These are phyloP conservation scores for Zanthoxylum bungeanum DNA, from an alignment of 345 rosid genomes.

Conservation along the genomic window DNA sequence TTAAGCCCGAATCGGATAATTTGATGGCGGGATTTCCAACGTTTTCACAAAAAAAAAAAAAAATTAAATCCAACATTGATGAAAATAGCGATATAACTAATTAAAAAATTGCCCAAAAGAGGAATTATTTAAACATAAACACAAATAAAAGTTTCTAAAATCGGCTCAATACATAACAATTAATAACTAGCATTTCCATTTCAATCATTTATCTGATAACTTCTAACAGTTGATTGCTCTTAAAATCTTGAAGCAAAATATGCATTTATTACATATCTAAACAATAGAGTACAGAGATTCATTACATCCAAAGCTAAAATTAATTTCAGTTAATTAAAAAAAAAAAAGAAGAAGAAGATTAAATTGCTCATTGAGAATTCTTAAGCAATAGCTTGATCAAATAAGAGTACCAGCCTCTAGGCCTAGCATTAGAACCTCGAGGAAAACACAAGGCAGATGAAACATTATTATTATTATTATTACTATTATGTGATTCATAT, in stretches of 20 bases:
- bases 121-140: background rate
- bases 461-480: no score
- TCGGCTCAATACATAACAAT: background rate
- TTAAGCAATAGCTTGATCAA: slow-evolving; percentile 37
- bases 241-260: background rate
- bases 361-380: background rate
- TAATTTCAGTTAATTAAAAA: no score
- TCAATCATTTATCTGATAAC: background rate
- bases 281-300: background rate
- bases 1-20: no score
- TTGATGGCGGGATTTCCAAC: no score
- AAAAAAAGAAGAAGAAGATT: no score
- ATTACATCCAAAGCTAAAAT: background rate
- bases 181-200: no score
- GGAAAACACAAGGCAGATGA: slow-evolving; percentile 30
- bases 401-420: slow-evolving; percentile 41
- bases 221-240: background rate
- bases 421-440: slow-evolving; percentile 23
- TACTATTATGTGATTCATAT: slow-evolving; percentile 11
- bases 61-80: no score
- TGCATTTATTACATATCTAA: background rate
- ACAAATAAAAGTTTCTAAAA: background rate
- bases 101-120: no score
- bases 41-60: no score
- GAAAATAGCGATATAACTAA: no score